phyloP scores from a whole-genome alignment of 2,329 filamentous ascomycete species.

The Fusarium sp. region DNA sequence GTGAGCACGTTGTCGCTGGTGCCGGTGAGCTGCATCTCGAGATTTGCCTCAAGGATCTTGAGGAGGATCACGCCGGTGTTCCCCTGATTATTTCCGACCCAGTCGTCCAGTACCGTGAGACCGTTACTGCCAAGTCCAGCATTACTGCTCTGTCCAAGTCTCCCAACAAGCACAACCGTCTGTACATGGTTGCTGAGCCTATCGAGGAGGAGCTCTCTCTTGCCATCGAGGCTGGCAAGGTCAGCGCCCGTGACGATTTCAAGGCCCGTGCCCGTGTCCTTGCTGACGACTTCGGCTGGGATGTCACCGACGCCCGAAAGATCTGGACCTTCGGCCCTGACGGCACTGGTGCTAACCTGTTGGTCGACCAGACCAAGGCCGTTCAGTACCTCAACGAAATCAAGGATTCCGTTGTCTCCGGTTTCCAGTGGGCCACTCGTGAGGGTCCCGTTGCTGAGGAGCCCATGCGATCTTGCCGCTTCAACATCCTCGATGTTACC shows the following conservation, averaged over 20 bases:
- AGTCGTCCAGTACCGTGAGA: slow-evolving; percentile 99
- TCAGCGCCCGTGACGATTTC: slow-evolving; percentile 96
- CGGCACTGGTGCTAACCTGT: slow-evolving; percentile 96
- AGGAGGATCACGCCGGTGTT: slow-evolving; percentile 99
- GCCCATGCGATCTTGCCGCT: slow-evolving; percentile 96
- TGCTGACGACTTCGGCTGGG: slow-evolving; percentile 97
- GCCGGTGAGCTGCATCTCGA: slow-evolving; percentile 99
- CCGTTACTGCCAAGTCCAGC: slow-evolving; percentile 82
- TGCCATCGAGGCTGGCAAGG: slow-evolving; percentile 92
- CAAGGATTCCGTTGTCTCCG: slow-evolving; percentile 99
- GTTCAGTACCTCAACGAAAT: slow-evolving; percentile 99
- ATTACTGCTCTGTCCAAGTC: slow-evolving; percentile 99
- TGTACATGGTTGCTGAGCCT: slow-evolving; percentile 93
- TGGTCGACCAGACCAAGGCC: slow-evolving; percentile 99
- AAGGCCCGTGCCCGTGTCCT: slow-evolving; percentile 96
- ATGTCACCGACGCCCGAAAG: slow-evolving; percentile 99
- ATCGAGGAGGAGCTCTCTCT: slow-evolving; percentile 90
- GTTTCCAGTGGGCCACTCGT: slow-evolving; percentile 99
- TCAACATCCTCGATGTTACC: slow-evolving; percentile 99
- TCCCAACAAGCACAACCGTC: slow-evolving; percentile 99
- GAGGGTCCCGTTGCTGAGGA: slow-evolving; percentile 98
- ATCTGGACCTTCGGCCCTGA: slow-evolving; percentile 99
- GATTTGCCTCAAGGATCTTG: slow-evolving; percentile 99
- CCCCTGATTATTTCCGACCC: slow-evolving; percentile 98
- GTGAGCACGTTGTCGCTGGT: slow-evolving; percentile 99